Conservation (phyloP, 306 rosid genomes). For the Lupinus albus region DNA sequence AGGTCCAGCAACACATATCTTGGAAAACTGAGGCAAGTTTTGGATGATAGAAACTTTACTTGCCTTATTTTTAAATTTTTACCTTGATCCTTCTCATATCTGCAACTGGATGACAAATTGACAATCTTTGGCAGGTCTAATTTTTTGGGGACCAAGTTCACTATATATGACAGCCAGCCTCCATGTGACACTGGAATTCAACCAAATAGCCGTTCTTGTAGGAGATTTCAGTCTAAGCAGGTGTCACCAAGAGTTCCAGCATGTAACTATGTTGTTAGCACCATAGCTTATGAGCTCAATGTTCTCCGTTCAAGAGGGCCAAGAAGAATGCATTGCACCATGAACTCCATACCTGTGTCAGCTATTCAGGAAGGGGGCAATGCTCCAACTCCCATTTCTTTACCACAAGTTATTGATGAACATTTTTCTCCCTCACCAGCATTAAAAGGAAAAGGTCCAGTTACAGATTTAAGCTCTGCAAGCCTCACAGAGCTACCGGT, state of each 20-base stretch:
- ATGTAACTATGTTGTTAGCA: slow-evolving; percentile 59
- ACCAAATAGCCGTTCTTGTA: slow-evolving; percentile 47
- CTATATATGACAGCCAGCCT: slow-evolving; percentile 63
- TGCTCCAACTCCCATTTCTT: slow-evolving; percentile 67
- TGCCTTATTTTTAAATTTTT: background rate
- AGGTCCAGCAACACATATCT: slow-evolving; percentile 66
- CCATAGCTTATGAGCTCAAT: slow-evolving; percentile 66
- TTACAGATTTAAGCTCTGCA: slow-evolving; percentile 43
- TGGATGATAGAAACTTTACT: slow-evolving; percentile 11
- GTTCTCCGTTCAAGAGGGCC: slow-evolving; percentile 75
- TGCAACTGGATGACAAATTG: slow-evolving; percentile 22
- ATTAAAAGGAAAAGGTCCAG: slow-evolving; percentile 52
- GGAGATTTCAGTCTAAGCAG: slow-evolving; percentile 67
- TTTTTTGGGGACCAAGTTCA: slow-evolving; percentile 78
- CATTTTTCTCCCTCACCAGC: slow-evolving; percentile 46
- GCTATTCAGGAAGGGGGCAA: slow-evolving; percentile 77
- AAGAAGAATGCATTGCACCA: slow-evolving; percentile 72
- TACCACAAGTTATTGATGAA: slow-evolving; percentile 45
- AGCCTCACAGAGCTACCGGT: slow-evolving; percentile 35
- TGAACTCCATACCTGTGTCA: slow-evolving; percentile 68
- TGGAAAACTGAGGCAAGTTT: slow-evolving; percentile 79
- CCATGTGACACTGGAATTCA: slow-evolving; percentile 46
- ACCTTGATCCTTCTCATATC: slow-evolving; percentile 18
- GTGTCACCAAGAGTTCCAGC: slow-evolving; percentile 78
- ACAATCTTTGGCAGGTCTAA: slow-evolving; percentile 68